phyloP scores from a whole-genome alignment of 495 filamentous ascomycete genomes.

The Penicillium silybi region DNA sequence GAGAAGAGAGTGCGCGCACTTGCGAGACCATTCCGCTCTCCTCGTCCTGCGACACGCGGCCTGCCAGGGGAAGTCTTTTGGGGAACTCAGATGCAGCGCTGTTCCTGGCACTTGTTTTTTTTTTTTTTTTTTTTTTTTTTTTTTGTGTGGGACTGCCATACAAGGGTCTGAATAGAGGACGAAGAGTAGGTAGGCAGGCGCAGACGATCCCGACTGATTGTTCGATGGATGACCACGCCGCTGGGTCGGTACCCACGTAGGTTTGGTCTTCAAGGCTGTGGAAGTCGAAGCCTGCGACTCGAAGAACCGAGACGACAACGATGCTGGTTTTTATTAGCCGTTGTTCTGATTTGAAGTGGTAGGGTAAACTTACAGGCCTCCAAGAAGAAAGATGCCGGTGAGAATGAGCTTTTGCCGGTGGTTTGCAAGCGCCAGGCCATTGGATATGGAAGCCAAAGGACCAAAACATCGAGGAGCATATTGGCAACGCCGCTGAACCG shows the following conservation, averaged over 20 bases:
- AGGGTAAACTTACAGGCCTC: constrained; percentile 25
- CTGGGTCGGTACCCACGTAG: constrained; percentile 21
- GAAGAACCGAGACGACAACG: constrained; percentile 23
- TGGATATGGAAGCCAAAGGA: constrained; percentile 42
- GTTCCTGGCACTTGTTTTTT: neutral
- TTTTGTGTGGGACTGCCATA: constrained; percentile 9
- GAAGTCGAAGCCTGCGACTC: constrained; percentile 10
- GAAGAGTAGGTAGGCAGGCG: constrained; percentile 45
- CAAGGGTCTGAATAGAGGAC: constrained; percentile 20
- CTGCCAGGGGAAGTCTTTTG: neutral
- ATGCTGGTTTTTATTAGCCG: constrained; percentile 19
- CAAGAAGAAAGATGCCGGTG: constrained; percentile 31
- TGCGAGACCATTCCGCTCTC: constrained; percentile 2
- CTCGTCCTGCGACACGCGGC: neutral
- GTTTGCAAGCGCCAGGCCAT: constrained; percentile 35
- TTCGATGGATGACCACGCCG: constrained; percentile 51
- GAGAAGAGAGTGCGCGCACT: neutral
- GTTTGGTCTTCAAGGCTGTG: constrained; percentile 10
- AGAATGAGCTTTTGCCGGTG: constrained; percentile 32
- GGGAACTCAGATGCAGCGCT: neutral
- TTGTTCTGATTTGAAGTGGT: neutral
- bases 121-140: too few relatives aligned
- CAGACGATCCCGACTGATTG: constrained; percentile 49
- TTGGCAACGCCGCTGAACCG: constrained; percentile 44
- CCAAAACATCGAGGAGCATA: constrained; percentile 41